These are phyloP conservation scores for Neurospora crassa DNA, from an alignment of 2,329 filamentous ascomycete species.

Conservation along the genomic window DNA sequence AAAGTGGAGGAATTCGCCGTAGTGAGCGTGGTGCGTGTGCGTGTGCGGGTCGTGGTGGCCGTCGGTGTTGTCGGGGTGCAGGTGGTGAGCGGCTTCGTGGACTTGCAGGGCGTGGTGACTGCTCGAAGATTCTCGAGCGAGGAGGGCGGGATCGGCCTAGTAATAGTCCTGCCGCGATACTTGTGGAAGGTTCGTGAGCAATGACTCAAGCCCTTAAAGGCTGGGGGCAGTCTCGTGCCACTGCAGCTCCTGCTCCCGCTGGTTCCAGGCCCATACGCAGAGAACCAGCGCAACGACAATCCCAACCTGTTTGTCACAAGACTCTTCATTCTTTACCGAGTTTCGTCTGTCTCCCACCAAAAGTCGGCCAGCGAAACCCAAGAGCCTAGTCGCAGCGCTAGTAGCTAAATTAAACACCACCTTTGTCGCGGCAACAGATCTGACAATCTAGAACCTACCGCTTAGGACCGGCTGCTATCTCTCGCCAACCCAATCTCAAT, in stretches of 20 bases:
- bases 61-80: constrained; percentile 7
- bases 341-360: not conserved
- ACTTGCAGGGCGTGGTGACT: constrained; percentile 8
- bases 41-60: constrained; percentile 4
- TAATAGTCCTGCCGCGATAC: constrained; percentile 11
- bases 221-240: constrained; percentile 13
- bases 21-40: constrained; percentile 3
- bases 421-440: not conserved
- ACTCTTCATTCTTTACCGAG: not conserved
- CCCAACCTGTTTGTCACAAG: not conserved
- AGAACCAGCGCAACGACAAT: constrained; percentile 12
- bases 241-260: constrained; percentile 12
- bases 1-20: not conserved
- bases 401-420: not conserved
- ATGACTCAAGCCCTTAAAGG: constrained; percentile 21
- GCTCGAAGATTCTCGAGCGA: constrained; percentile 20
- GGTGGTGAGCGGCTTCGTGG: not conserved
- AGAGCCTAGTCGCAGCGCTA: not conserved
- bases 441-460: not conserved
- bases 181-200: constrained; percentile 21
- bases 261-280: not conserved
- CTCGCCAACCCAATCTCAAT: not conserved
- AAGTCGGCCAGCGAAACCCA: not conserved
- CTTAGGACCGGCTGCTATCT: not conserved
- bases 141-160: constrained; percentile 15